Base-by-base conservation (phyloP, 768 basidiomycete species). In the Boletus barrowsii region DNA sequence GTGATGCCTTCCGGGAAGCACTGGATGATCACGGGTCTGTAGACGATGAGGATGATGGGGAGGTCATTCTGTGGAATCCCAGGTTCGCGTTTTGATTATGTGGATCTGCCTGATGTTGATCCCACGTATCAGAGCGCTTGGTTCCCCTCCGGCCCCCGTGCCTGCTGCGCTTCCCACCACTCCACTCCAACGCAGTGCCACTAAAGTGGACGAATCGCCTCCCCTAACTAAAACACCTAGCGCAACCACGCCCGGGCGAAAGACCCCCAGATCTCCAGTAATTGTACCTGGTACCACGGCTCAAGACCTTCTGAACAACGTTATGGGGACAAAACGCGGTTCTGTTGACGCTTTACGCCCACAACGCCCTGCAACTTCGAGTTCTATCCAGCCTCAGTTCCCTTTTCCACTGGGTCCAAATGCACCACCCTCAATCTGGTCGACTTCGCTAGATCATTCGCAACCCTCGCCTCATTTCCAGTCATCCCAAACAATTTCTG, bases 11-110 rank as follows among this genome's bases (percentile, higher is more conserved):
- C 63, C 72, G 79, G 26, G 71, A 80, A 63, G 79, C 72, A 29
- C 62, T 79, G 10, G 72, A 72, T 37, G 73, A 67, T 37, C 72
- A 77, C 17, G 73, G 49, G 4, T 10, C 18, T 17, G 36, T 47
- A 7, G 68, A 69, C 20, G 79, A 81, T 4, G 80, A 80, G 1
- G 80, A 83, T 10, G 84, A 85, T 2, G 77, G 77, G 35, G 80
- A 84, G 8, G 88, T 92, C 18, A 85, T 93, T 60, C 85, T 98
- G 45, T 87, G 85, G 73, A 79, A 88, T 66, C 86, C 83, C 33
- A 79, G 82, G 84, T 84, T 51, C 24, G 72, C 58, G 24, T 29
- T n/a, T 43, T 22, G 30, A 29, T 20, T 46, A 29, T 32, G 11
- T 29, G 47, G 53, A 49, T 43, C n/a, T 43, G 5, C 29, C 10